A percentile compares a stretch with the other conserved stretches of the same genome.
phyloP scores from a whole-genome alignment of 2,329 filamentous ascomycete species.

The Didymellaceae sp. region DNA sequence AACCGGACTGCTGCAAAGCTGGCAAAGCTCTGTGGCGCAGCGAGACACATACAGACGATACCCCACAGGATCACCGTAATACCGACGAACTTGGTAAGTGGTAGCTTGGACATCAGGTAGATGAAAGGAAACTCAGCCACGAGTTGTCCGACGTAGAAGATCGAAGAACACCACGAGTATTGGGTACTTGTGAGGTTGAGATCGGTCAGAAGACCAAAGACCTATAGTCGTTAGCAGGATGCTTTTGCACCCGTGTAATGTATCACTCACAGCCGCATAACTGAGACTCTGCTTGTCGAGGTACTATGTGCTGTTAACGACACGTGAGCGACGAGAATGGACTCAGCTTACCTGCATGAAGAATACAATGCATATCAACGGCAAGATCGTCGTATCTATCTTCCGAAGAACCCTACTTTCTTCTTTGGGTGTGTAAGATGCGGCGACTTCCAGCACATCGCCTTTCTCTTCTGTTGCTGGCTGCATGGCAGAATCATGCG shows the following conservation, averaged over 20 bases:
- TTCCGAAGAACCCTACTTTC: constrained; percentile 22
- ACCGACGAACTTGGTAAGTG: constrained; percentile 59
- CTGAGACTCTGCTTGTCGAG: constrained; percentile 59
- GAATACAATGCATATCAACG: constrained; percentile 25
- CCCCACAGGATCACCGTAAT: constrained; percentile 53
- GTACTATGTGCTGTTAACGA: constrained; percentile 2
- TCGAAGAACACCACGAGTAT: constrained; percentile 58
- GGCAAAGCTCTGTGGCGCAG: constrained; percentile 49
- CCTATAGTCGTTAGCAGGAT: not conserved
- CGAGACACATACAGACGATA: constrained; percentile 54
- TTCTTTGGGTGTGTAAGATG: constrained; percentile 17
- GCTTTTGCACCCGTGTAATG: too few species aligned
- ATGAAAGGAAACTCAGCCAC: constrained; percentile 59
- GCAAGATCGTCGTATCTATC: constrained; percentile 21
- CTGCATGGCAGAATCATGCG: not conserved
- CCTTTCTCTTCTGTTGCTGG: constrained; percentile 4
- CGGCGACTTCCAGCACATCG: constrained; percentile 1
- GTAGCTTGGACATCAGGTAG: constrained; percentile 59
- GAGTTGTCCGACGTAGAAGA: constrained; percentile 53
- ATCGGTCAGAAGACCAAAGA: constrained; percentile 55
- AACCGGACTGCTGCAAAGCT: constrained; percentile 51
- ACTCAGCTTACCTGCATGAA: constrained; percentile 33
- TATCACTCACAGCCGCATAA: constrained; percentile 52
- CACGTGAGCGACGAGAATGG: too few species aligned
- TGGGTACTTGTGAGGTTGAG: constrained; percentile 54